Base-by-base conservation (phyloP, 257 asterid species). In the Solanum appendiculatum region DNA sequence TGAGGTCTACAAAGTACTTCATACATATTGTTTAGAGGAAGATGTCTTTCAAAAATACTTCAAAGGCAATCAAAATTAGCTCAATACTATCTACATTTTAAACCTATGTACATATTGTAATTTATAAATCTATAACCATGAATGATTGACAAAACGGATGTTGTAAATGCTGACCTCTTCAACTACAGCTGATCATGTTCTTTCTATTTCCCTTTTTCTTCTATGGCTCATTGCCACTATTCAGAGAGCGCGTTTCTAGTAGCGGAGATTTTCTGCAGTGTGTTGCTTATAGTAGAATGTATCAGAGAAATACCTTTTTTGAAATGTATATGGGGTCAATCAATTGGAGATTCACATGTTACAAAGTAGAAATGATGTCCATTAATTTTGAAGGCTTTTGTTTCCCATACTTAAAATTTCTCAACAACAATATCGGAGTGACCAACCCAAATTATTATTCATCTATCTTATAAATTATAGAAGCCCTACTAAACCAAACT, bases 21-120 rank as follows among this genome's bases (percentile, higher is more conserved):
- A 75, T 48, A 78, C 63, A 21, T 89, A 88, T 36, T 96, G 99
- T 90, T 87, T 86, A 21, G 94, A 91, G 5, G 99, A 95, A 91
- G 97, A 93, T 75, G 63, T 87, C 74, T 94, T 96, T 87, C 77
- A 70, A 16, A 95, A 91, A 87, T 96, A 96, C 87, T 93, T 93
- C 37, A 90, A 85, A 87, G 87, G 77, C 89, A 82, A 64, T 86
- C 88, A 84, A 21, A 90, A 90, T 56, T 93, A 90, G 88, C 81
- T 60, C 40, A 78, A 80, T 46, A 29, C 84, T 78, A 46, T 8
- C 14, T 23, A 27, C 40, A 2, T 15, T 44, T 44, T 48, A 80
- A 80, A 80, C 66, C 42, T 48, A 18, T 80, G 85, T 80, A 46
- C 37, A 80, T 80, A 80, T 48, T 80, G 44, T 80, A 48, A 8